Conservation (phyloP, 1,284 basidiomycete genomes). For the Leccinum griseonigrum region DNA sequence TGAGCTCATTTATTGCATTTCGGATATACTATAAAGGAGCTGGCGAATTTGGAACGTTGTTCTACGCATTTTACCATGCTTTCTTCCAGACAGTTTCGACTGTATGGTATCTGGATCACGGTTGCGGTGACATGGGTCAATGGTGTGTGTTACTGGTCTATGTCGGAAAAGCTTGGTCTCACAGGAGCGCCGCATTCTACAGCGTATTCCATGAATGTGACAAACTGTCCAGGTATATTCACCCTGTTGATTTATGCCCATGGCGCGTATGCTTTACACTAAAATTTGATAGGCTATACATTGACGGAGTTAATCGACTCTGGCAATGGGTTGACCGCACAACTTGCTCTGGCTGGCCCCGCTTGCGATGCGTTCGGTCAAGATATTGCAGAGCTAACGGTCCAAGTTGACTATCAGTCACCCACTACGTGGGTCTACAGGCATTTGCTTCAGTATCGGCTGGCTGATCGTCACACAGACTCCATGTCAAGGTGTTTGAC, state of each 20-base stretch:
- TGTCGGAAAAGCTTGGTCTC: not conserved
- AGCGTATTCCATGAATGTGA: slow-evolving; percentile 23
- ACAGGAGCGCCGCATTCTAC: not conserved
- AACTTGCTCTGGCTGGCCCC: slow-evolving; percentile 53
- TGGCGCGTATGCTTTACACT: not conserved
- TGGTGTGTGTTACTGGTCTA: slow-evolving; percentile 5
- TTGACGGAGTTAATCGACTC: slow-evolving; percentile 47
- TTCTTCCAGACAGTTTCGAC: not conserved
- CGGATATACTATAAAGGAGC: slow-evolving; percentile 3
- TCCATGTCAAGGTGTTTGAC: slow-evolving; percentile 78
- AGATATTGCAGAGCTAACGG: slow-evolving; percentile 59
- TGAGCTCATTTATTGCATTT: not conserved
- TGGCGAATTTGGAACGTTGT: not conserved
- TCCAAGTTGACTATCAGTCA: slow-evolving; percentile 66
- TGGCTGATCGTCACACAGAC: slow-evolving; percentile 33
- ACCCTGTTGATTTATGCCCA: not conserved
- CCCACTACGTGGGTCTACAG: slow-evolving; percentile 43
- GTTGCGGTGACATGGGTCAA: not conserved
- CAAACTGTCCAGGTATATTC: slow-evolving; percentile 23
- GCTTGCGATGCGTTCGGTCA: slow-evolving; percentile 71
- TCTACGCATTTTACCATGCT: not conserved
- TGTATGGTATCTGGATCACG: slow-evolving; percentile 1
- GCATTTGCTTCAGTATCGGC: not conserved
- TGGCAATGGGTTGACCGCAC: slow-evolving; percentile 51
- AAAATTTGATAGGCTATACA: slow-evolving; percentile 44